Base-by-base conservation (phyloP, 2,329 filamentous ascomycete genomes). In the Trichoderma brevicompactum region DNA sequence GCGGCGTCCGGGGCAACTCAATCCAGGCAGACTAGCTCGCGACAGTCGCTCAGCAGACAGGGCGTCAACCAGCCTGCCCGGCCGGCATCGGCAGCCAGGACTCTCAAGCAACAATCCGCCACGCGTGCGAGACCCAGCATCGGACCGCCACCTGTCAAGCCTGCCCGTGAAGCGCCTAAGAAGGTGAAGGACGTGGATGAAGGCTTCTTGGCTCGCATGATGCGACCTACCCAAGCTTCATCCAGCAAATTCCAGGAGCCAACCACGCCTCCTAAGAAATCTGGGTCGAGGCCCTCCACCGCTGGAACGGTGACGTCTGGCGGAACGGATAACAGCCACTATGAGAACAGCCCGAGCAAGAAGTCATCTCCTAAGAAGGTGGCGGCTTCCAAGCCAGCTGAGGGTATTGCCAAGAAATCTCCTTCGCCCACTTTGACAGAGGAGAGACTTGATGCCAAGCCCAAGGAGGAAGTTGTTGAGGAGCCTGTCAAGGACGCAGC, bases 201-300 rank as follows among this genome's bases (percentile, higher is more conserved):
- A 69, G 78, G 87, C 13, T 94, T 94, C 77, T 79, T 94, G 32
- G 90, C 89, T n/a, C 86, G 91, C 60, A 92, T 94, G 90, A 93
- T 89, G 87, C 82, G 90, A 46, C 91, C 91, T 2, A 94, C 91
- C 0, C 85, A 89, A 50, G 81, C 86, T 52, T 92, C 88, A 5
- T 83, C 88, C 8, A 88, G 82, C 68, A 92, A 92, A 78, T 84
- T 85, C 0, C 80, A 85, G 2, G 89, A 91, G 5, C 77, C 81
- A 2, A 69, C 77, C 0, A 84, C 84, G 0, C 83, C 85, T 2
- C 83, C 84, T 0, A 78, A 79, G 65, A 84, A 79, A 40, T 67
- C 72, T 32, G 19, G 71, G 71, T 17, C 67, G 58, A 41, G 62
- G 28, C 60, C 59, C 60, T 52, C 52, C 23, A 53, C 50, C 43